Base-by-base conservation (phyloP, 2,329 filamentous ascomycete genomes). In the Sporothrix dimorphospora region DNA sequence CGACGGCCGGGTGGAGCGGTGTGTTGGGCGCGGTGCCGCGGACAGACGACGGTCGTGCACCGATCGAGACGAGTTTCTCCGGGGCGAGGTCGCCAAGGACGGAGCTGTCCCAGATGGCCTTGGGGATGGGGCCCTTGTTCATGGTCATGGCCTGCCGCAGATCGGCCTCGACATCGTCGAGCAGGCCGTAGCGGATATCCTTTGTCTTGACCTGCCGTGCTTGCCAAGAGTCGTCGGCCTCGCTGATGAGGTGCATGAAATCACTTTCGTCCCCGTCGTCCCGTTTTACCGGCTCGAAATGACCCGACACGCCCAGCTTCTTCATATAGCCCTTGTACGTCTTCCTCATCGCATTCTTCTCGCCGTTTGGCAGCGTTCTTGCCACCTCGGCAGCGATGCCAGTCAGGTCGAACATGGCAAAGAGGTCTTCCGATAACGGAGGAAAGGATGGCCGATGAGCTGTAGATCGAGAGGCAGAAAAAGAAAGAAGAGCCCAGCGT, bases 291-390 rank as follows among this genome's bases (percentile, higher is more conserved):
- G 83, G 82, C 76, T 91, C 89, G 76, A 90, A 91, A 73, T 88
- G 86, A 11, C 89, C 89, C 70, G 85, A 85, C 34, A 91, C 83
- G 47, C 87, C 88, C 42, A 91, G 81, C 61, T 85, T 86, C 82
- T 91, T 91, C 79, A 91, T 89, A 75, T 91, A 88, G 69, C 88
- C 88, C 80, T 91, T 91, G 82, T 91, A 91, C 19, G 89, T 90
- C 79, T 91, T 91, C 34, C 89, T 85, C 66, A 91, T 82, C 75
- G 87, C 87, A 77, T 91, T 91, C 83, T 90, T 91, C 79, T 90
- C 87, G 75, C 89, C 89, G 78, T 89, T 89, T 16, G 88, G 87
- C 78, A 89, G 87, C 70, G 87, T 87, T 73, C 89, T 85, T 73
- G 89, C 89, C 53, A 91, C 88, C 75, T 89, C 86, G 72, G 86